Percentiles rank a stretch among this genome's conserved stretches.
Conservation (phyloP, 257 asterid genomes). For the Oldenlandia corymbosa region DNA sequence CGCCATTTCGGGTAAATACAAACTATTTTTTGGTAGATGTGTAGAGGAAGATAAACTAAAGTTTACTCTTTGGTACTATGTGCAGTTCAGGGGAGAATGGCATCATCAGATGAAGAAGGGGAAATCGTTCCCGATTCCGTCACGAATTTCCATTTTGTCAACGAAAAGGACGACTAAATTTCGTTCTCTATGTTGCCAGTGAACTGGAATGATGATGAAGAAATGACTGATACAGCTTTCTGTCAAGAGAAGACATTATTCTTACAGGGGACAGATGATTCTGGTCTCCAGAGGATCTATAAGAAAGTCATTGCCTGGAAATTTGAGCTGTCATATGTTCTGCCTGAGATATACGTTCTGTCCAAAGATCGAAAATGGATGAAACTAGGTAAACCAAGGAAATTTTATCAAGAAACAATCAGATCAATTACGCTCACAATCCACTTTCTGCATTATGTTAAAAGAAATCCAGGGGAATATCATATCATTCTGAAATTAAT, state of each 20-base stretch:
- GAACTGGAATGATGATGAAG: conserved; percentile 34
- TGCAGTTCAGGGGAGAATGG: conserved; percentile 42
- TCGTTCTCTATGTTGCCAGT: conserved; percentile 51
- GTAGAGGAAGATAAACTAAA: too few relatives aligned
- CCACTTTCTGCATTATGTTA: conserved; percentile 50
- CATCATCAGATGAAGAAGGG: conserved; percentile 66
- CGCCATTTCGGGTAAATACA: too few relatives aligned
- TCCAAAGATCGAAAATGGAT: conserved; percentile 43
- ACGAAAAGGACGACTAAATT: conserved; percentile 24
- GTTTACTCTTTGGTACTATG: too few relatives aligned
- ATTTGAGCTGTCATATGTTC: conserved; percentile 38
- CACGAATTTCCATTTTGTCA: conserved; percentile 36
- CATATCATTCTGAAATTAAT: conserved; percentile 8
- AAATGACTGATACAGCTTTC: conserved; percentile 13
- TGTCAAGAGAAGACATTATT: conserved; percentile 23
- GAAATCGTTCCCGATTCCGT: conserved; percentile 42
- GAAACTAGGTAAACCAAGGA: conserved; percentile 48
- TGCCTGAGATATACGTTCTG: conserved; percentile 50
- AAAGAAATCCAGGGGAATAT: conserved; percentile 32
- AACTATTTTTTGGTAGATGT: too few relatives aligned
- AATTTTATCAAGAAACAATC: conserved; percentile 30
- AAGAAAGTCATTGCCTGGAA: conserved; percentile 61
- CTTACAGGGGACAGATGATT: conserved; percentile 39
- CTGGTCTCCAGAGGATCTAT: conserved; percentile 34
- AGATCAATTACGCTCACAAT: conserved; percentile 39